Percentiles rank a stretch among this genome's conserved stretches.
These are phyloP conservation scores for Kwoniella dendrophila DNA, from an alignment of 768 basidiomycete genomes.

Conservation along the genomic window DNA sequence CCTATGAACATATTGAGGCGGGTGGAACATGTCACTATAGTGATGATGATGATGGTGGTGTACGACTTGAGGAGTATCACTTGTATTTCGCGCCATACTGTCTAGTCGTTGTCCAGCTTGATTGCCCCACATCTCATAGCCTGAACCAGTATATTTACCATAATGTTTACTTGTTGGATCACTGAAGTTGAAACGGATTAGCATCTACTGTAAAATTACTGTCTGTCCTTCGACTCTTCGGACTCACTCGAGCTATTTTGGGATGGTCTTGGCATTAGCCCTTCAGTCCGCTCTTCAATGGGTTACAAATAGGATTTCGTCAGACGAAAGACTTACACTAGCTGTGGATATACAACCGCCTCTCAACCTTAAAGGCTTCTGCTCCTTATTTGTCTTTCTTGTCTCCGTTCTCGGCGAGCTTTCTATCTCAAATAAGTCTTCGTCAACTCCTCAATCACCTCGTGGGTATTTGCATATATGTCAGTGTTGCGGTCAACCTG, in stretches of 20 bases:
- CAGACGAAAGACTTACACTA: constrained; percentile 7
- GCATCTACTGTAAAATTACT: background rate
- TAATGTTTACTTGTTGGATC: constrained; percentile 11
- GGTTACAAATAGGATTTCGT: too few species aligned
- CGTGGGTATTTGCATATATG: too few species aligned
- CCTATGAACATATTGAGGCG: background rate
- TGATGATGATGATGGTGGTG: constrained; percentile 11
- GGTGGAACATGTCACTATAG: background rate
- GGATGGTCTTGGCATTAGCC: background rate
- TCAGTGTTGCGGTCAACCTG: too few species aligned
- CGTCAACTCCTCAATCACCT: too few species aligned
- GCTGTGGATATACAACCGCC: background rate
- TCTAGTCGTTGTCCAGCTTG: background rate
- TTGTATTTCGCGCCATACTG: background rate
- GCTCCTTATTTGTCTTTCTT: background rate
- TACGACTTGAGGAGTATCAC: background rate
- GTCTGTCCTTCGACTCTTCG: background rate
- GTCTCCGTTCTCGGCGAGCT: background rate
- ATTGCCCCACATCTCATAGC: constrained; percentile 9
- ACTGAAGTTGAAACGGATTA: background rate
- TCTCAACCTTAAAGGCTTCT: background rate
- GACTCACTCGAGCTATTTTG: background rate
- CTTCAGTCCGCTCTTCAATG: too few species aligned
- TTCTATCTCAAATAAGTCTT: background rate
- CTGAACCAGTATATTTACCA: background rate